Evolutionary conservation across 2,329 filamentous ascomycete species (phyloP), one percentile per base, ranked within the genome.

Genomic region (Acephala macrosclerotiorum): DNA sequence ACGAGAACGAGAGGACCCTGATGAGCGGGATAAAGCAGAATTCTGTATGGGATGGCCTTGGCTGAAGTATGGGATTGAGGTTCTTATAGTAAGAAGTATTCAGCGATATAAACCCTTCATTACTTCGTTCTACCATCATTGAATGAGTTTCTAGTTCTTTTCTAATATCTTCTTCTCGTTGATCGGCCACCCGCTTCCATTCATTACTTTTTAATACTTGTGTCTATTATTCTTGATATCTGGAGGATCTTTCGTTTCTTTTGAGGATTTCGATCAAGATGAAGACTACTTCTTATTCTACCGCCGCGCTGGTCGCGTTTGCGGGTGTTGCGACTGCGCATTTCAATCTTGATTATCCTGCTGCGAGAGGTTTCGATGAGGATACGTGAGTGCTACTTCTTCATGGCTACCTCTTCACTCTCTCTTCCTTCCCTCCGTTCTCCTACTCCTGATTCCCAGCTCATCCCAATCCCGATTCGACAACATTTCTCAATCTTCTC

Each of bases 281-380:
- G 45, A 49, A 18, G 45, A 49, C 45, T 49, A 18, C 45, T 4
- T 2, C 45, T 22, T 11, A 22, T 6, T 49, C 45, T 49, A 22
- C 45, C 60, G 73, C 81, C 67, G 73, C 68, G 8, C 60, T 70
- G 26, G 75, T 80, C 56, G 78, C 83, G 63, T 70, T 84, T 60
- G 78, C 79, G 20, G 77, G 83, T 47, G 70, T 84, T 60, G 78
- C 79, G 20, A 77, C 83, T 49, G 86, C 86, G 16, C 87, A 89
- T 74, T 89, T 88, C 79, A 76, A 80, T 3, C 81, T 89, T 75
- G 75, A 81, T 53, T 88, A 81, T 68, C 87, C 87, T 16, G 67
- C 76, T 3, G 76, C 80, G 51, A 84, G 86, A 62, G 86, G 85
- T 35, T 73, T 74, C 53, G 63, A 75, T 36, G 73, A 75, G 64